These are phyloP conservation scores for Acer saccharum DNA, from an alignment of 345 rosid genomes.

Conservation along the genomic window DNA sequence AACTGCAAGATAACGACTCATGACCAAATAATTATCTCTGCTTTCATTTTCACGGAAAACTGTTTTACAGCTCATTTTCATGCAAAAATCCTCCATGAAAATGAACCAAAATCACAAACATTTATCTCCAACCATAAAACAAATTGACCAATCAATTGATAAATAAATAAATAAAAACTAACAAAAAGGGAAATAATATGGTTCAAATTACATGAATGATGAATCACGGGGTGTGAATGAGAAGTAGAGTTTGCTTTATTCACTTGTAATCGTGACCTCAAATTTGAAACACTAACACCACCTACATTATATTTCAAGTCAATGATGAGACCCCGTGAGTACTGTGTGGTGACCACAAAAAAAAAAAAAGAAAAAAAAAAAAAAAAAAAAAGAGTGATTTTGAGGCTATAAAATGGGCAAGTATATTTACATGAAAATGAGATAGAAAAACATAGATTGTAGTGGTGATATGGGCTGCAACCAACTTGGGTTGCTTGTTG, in stretches of 20 bases:
- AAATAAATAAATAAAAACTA: background rate
- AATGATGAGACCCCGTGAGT: constrained; percentile 6
- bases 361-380: background rate
- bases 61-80: constrained; percentile 8
- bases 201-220: no score
- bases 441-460: background rate
- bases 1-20: background rate
- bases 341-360: background rate
- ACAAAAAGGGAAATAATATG: background rate
- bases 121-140: constrained; percentile 4
- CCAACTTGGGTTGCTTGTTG: background rate
- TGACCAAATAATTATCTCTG: background rate
- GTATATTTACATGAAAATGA: background rate
- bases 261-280: constrained; percentile 9
- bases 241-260: background rate
- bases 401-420: constrained; percentile 1
- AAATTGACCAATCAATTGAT: background rate
- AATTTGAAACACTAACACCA: background rate
- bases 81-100: background rate
- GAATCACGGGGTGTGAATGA: constrained; percentile 19
- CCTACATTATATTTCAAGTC: background rate
- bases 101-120: constrained; percentile 12
- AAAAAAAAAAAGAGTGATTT: background rate
- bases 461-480: constrained; percentile 20
- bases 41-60: background rate